Conservation (phyloP, 805 yeast species). For the Diddensiella santjacobensis region DNA sequence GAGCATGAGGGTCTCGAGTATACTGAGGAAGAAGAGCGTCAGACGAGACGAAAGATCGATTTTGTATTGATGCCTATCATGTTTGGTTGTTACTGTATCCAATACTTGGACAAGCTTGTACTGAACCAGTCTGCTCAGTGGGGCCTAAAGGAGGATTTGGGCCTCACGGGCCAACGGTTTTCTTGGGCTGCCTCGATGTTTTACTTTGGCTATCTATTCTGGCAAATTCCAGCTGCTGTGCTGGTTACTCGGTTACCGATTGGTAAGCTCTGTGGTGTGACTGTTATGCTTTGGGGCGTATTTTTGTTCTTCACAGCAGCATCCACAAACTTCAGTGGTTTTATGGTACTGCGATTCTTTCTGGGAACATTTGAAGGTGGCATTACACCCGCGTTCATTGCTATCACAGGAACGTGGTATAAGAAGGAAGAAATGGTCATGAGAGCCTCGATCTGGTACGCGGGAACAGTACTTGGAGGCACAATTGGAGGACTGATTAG, state of each 20-base stretch:
- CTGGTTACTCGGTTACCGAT: conserved; percentile 16
- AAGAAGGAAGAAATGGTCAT: conserved; percentile 43
- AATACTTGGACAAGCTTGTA: conserved; percentile 44
- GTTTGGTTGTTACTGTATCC: conserved; percentile 13
- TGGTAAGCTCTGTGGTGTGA: conserved; percentile 15
- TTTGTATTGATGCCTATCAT: conserved; percentile 16
- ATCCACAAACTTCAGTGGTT: conserved; percentile 43
- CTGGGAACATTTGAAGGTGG: conserved; percentile 51
- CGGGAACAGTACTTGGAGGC: conserved; percentile 41
- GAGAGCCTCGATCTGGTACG: conserved; percentile 42
- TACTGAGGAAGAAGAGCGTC: conserved; percentile 26
- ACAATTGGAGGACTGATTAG: conserved; percentile 48
- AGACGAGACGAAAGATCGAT: conserved; percentile 26
- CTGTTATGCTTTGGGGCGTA: conserved; percentile 18
- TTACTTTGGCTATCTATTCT: conserved; percentile 45
- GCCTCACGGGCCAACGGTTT: conserved; percentile 37
- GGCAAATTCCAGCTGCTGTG: conserved; percentile 44
- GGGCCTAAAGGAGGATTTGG: conserved; percentile 42
- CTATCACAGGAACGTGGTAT: conserved; percentile 58
- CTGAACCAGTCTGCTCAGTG: conserved; percentile 48
- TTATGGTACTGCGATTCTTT: conserved; percentile 44
- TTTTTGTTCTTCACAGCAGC: conserved; percentile 18
- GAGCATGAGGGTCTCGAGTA: conserved; percentile 23
- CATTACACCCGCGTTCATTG: conserved; percentile 54
- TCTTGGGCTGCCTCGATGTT: conserved; percentile 44